Evolutionary conservation across 306 rosid genomes (phyloP), one percentile per base, ranked within the genome.

Genomic region (Vigna angularis): DNA sequence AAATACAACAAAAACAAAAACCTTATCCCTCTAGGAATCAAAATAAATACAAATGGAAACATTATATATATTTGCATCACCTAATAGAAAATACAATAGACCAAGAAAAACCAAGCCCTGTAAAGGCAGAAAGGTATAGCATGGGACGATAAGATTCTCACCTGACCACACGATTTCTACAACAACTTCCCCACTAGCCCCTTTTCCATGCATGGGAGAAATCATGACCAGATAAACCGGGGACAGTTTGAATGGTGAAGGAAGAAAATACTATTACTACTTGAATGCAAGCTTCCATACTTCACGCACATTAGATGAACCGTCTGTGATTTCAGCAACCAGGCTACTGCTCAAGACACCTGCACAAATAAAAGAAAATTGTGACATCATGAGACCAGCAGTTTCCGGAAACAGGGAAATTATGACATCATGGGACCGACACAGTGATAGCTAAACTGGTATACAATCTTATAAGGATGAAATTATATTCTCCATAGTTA

Each of bases 251-350:
- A 59, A 45, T 42, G 18, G 28, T 2, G 57, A 70, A 65, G 73
- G 50, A 57, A 9, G 62, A 66, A 44, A 66, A 40, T 58, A 49
- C 48, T 74, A 66, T 47, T 49, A 84, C 84, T 88, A 85, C 85
- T 88, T 94, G 84, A 82, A 80, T 9, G 90, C 76, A 79, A 92
- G 89, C 92, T 89, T 92, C 98, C 96, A 90, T 72, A 94, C 92
- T 92, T 94, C 98, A 55, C 97, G 89, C 47, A 93, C 93, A 69
- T 92, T 94, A 17, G 98, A 94, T 18, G 97, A 88, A 66, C 98
- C 98, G 76, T 94, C 98, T 12, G 97, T 86, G 83, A 94, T 92
- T 87, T 89, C 97, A n/a, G 89, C 89, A 68, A 90, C 87, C 83
- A 89, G 80, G 59, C 71, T 81, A 77, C 88, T 78, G 56, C 34